Conservation (phyloP, 2,329 filamentous ascomycete species). For the Pseudogymnoascus sp. region DNA sequence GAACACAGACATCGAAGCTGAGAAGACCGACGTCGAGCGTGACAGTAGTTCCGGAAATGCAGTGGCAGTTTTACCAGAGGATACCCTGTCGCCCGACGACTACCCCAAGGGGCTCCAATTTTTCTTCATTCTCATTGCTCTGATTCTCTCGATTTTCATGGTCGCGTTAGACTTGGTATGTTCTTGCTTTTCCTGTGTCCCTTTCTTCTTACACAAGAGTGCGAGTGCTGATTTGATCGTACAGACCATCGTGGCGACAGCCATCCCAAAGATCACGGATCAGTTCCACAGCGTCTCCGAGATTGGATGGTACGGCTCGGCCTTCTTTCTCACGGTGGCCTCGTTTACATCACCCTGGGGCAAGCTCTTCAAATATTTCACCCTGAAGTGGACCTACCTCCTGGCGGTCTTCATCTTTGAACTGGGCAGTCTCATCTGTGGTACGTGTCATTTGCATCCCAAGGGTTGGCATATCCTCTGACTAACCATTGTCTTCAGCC, state of each 20-base stretch:
- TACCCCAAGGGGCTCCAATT: neutral
- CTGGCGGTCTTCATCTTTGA: conserved; percentile 30
- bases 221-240: neutral
- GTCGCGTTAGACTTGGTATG: conserved; percentile 30
- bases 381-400: conserved; percentile 27
- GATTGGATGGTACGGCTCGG: conserved; percentile 28
- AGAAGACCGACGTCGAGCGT: neutral
- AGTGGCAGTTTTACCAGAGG: neutral
- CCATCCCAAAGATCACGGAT: conserved; percentile 43
- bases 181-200: conserved; percentile 38
- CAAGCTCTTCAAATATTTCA: conserved; percentile 18
- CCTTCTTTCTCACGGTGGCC: conserved; percentile 32
- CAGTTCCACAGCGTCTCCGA: conserved; percentile 9
- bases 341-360: conserved; percentile 9
- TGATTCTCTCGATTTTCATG: conserved; percentile 12
- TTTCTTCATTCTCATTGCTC: neutral
- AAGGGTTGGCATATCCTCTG: neutral
- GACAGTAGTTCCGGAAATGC: neutral
- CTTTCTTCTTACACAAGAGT: neutral
- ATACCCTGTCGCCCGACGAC: neutral
- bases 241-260: conserved; percentile 44
- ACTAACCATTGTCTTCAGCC: neutral
- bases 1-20: neutral
- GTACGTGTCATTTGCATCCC: conserved; percentile 9
- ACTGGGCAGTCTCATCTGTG: conserved; percentile 30